Conservation (phyloP, 306 rosid species). For the Alnus rubra region DNA sequence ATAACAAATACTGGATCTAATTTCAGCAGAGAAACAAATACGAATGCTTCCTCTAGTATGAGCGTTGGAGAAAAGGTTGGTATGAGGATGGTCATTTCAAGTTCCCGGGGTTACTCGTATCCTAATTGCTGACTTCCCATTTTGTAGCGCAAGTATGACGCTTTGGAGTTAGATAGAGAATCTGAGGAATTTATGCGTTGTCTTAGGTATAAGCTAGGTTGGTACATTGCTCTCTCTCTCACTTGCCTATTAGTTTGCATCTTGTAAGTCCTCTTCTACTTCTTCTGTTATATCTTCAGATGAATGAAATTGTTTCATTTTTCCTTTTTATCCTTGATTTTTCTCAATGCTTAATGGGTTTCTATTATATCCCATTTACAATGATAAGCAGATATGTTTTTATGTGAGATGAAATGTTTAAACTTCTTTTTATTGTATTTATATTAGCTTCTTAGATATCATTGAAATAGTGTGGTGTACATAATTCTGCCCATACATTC, state of each 20-base stretch:
- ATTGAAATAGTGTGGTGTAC: constrained; percentile 24
- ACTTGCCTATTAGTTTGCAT: not conserved
- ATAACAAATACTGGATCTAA: constrained; percentile 29
- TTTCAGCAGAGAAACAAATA: constrained; percentile 36
- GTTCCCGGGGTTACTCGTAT: constrained; percentile 19
- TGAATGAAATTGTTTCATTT: not conserved
- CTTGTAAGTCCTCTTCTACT: not conserved
- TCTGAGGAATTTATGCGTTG: constrained; percentile 68
- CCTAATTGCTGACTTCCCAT: constrained; percentile 24
- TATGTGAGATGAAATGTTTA: constrained; percentile 10
- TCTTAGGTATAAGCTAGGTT: constrained; percentile 71
- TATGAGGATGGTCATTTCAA: constrained; percentile 28
- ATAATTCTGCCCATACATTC: constrained; percentile 20
- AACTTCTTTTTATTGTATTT: not conserved
- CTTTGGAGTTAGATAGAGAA: constrained; percentile 36
- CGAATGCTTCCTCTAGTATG: constrained; percentile 36
- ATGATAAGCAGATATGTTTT: constrained; percentile 1
- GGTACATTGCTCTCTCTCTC: constrained; percentile 15
- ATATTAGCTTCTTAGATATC: constrained; percentile 19
- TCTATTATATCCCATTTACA: constrained; percentile 12
- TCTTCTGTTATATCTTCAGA: not conserved
- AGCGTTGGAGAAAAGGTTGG: constrained; percentile 54
- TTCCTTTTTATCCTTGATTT: constrained; percentile 12
- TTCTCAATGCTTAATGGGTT: constrained; percentile 9
- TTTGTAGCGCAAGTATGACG: constrained; percentile 36